Evolutionary conservation across 371 early-diverging fungal genomes (phyloP).

Genomic region (Mucor mucedo): DNA sequence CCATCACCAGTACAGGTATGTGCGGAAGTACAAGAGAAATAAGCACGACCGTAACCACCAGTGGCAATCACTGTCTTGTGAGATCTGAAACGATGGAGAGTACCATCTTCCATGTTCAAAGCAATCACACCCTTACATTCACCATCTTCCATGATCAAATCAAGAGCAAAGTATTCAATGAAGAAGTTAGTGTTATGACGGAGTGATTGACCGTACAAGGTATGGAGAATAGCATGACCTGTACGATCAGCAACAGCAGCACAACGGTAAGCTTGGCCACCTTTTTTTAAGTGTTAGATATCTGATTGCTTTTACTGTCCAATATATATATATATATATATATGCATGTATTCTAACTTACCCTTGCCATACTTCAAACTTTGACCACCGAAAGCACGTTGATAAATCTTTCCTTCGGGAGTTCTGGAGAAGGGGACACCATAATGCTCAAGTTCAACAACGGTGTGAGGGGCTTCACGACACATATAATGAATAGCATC

Average conservation of each 20-base stretch:
- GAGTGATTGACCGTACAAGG: conserved; percentile 96
- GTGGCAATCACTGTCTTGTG: conserved; percentile 98
- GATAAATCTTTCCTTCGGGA: conserved; percentile 96
- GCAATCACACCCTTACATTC: conserved; percentile 97
- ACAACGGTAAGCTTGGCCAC: conserved; percentile 98
- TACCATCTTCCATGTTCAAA: conserved; percentile 97
- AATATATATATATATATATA: too few species aligned
- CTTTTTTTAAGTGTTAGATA: too few species aligned
- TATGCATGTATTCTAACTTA: background rate
- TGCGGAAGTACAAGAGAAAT: conserved; percentile 98
- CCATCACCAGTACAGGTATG: conserved; percentile 99
- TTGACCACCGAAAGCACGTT: conserved; percentile 98
- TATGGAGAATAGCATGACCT: conserved; percentile 97
- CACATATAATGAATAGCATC: conserved; percentile 99
- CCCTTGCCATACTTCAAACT: conserved; percentile 89
- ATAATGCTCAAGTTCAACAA: conserved; percentile 97
- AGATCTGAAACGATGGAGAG: conserved; percentile 96
- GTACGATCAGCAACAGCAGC: conserved; percentile 98
- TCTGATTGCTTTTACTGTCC: too few species aligned
- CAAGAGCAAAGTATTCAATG: conserved; percentile 98
- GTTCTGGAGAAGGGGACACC: conserved; percentile 98
- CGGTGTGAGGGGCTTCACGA: conserved; percentile 95
- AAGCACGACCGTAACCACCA: conserved; percentile 98
- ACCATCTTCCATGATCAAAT: conserved; percentile 97
- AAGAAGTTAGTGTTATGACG: conserved; percentile 96